Conservation (phyloP, 1,284 basidiomycete species). For the Fistulinella cinereoalba region DNA sequence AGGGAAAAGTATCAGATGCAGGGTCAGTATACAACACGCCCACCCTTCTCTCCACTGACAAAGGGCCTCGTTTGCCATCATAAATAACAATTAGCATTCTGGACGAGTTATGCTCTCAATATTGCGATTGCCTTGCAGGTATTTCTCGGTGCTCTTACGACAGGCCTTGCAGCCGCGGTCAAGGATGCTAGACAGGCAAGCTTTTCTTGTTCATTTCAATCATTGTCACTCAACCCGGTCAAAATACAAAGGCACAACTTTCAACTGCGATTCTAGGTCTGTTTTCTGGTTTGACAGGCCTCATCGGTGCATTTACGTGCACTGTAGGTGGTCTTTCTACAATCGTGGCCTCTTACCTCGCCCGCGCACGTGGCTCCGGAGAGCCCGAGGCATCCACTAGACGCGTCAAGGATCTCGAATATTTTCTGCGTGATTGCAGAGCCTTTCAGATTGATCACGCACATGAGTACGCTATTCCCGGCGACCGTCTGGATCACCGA, state of each 20-base stretch:
- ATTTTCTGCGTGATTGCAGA: constrained; percentile 58
- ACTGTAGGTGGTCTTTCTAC: too few species aligned
- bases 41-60: constrained; percentile 3
- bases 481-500: constrained; percentile 8
- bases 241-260: constrained; percentile 25
- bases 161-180: constrained; percentile 34
- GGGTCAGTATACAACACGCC: constrained; percentile 16
- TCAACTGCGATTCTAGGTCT: neutral
- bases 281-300: constrained; percentile 21
- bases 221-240: neutral
- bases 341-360: constrained; percentile 62
- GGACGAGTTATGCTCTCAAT: constrained; percentile 53
- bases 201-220: neutral
- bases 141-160: constrained; percentile 63
- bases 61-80: neutral
- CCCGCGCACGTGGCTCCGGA: constrained; percentile 60
- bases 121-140: constrained; percentile 56
- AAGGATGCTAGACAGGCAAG: neutral
- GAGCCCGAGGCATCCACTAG: constrained; percentile 60
- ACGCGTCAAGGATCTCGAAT: constrained; percentile 56
- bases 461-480: constrained; percentile 28
- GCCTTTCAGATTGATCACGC: constrained; percentile 59
- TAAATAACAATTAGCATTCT: constrained; percentile 49
- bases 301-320: too few species aligned
- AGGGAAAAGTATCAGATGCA: constrained; percentile 41